Evolutionary conservation across 257 asterid genomes (phyloP).

Genomic region (Apocynum venetum): DNA sequence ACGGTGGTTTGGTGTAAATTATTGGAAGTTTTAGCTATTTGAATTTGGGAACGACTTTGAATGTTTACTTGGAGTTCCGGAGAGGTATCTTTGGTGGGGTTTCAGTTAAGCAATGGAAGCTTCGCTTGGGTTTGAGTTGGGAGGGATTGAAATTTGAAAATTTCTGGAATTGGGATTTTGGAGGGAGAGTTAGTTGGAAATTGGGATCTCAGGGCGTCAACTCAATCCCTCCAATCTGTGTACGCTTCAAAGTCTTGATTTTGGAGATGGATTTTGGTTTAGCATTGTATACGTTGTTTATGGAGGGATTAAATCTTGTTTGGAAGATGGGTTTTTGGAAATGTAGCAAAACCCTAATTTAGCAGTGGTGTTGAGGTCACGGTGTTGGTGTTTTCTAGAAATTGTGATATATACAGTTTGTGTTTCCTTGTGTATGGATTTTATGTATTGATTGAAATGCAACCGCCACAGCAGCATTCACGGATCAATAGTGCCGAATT

Average conservation of each 20-base stretch:
- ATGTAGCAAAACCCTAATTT: constrained; percentile 48
- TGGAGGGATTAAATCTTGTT: constrained; percentile 35
- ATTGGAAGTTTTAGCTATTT: constrained; percentile 20
- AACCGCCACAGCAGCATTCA: constrained; percentile 68
- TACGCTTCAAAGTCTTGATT: constrained; percentile 27
- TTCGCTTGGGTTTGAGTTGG: constrained; percentile 10
- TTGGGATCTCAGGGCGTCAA: constrained; percentile 53
- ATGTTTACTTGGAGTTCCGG: constrained; percentile 48
- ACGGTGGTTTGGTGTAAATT: constrained; percentile 22
- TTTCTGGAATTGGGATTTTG: constrained; percentile 48
- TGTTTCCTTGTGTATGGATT: constrained; percentile 45
- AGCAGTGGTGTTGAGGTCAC: constrained; percentile 29
- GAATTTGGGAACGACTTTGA: constrained; percentile 15
- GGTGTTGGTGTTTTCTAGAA: constrained; percentile 15
- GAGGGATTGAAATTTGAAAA: constrained; percentile 35
- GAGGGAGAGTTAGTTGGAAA: constrained; percentile 59
- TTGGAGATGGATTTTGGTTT: constrained; percentile 48
- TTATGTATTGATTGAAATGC: constrained; percentile 58
- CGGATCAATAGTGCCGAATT: constrained; percentile 72
- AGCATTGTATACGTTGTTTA: constrained; percentile 34
- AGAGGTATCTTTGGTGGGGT: constrained; percentile 33
- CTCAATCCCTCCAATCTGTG: constrained; percentile 26
- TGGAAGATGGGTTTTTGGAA: constrained; percentile 46
- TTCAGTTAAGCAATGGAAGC: constrained; percentile 20
- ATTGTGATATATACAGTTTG: constrained; percentile 14